phyloP scores from a whole-genome alignment of 345 rosid species.

The Eucalyptus urophylla region DNA sequence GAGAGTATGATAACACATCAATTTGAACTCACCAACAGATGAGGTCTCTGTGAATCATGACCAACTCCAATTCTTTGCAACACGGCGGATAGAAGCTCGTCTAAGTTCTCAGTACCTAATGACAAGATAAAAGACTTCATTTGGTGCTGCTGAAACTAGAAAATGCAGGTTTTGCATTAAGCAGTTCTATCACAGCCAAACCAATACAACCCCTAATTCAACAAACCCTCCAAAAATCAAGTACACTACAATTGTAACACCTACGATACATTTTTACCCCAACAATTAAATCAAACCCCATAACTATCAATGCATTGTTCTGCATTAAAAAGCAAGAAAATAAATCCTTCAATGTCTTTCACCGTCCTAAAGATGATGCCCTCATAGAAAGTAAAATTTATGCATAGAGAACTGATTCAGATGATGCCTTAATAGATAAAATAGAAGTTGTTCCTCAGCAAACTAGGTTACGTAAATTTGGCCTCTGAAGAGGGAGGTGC shows the following conservation, averaged over 20 bases:
- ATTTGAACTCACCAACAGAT: slow-evolving; percentile 46
- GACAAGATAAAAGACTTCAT: not conserved
- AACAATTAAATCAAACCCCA: not conserved
- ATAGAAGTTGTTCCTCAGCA: not conserved
- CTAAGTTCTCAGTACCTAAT: slow-evolving; percentile 52
- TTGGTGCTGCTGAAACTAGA: not conserved
- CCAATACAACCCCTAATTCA: not conserved
- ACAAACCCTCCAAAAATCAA: not conserved
- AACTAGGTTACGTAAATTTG: not conserved
- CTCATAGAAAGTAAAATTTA: not conserved
- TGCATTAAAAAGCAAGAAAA: not conserved
- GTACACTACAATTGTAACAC: not conserved
- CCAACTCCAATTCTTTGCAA: slow-evolving; percentile 55
- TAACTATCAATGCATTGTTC: not conserved
- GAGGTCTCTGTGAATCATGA: slow-evolving; percentile 33
- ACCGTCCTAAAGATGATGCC: not conserved
- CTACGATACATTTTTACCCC: not conserved
- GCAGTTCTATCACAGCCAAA: not conserved
- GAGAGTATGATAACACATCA: not conserved
- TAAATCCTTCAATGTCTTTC: not conserved
- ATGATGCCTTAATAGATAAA: not conserved
- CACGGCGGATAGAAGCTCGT: slow-evolving; percentile 55
- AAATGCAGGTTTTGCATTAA: not conserved
- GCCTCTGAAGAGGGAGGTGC: not conserved
- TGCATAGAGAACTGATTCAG: not conserved